Evolutionary conservation across 2,329 filamentous ascomycete genomes (phyloP).

Genomic region (Calycina herbarum): DNA sequence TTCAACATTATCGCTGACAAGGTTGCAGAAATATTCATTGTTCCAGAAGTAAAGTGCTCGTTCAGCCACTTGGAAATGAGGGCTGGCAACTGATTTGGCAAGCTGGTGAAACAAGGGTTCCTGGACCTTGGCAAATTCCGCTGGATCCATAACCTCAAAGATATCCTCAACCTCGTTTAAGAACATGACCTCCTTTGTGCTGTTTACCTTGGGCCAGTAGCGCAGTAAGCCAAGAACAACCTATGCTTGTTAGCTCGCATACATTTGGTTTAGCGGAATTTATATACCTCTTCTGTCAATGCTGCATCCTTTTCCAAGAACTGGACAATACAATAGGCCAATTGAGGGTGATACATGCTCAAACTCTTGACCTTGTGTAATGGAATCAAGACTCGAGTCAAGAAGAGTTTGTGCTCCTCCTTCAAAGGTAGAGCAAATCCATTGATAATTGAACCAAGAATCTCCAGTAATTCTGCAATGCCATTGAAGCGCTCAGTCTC

Average conservation of each 20-base stretch:
- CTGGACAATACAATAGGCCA: slow-evolving; percentile 98
- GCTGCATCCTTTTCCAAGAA: slow-evolving; percentile 98
- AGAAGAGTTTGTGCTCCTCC: slow-evolving; percentile 97
- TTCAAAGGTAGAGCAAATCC: slow-evolving; percentile 95
- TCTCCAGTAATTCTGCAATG: slow-evolving; percentile 30
- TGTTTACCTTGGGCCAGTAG: slow-evolving; percentile 99
- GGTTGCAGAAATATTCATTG: slow-evolving; percentile 99
- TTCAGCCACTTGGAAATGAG: slow-evolving; percentile 98
- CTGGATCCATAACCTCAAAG: slow-evolving; percentile 99
- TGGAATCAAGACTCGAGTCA: slow-evolving; percentile 88
- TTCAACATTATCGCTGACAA: slow-evolving; percentile 98
- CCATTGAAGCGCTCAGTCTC: slow-evolving; percentile 86
- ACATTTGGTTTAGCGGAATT: neutral
- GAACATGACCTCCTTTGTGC: slow-evolving; percentile 99
- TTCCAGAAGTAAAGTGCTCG: slow-evolving; percentile 99
- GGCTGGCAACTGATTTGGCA: slow-evolving; percentile 95
- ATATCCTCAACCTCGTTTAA: slow-evolving; percentile 99
- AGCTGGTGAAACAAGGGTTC: slow-evolving; percentile 96
- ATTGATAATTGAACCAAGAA: slow-evolving; percentile 89
- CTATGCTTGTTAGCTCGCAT: slow-evolving; percentile 44
- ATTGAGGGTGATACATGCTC: slow-evolving; percentile 99
- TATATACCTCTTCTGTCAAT: slow-evolving; percentile 88
- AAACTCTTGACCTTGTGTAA: slow-evolving; percentile 98
- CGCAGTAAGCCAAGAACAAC: slow-evolving; percentile 91
- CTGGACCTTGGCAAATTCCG: slow-evolving; percentile 97